These are phyloP conservation scores for Coprinellus micaceus DNA, from an alignment of 768 basidiomycete genomes.

Conservation along the genomic window DNA sequence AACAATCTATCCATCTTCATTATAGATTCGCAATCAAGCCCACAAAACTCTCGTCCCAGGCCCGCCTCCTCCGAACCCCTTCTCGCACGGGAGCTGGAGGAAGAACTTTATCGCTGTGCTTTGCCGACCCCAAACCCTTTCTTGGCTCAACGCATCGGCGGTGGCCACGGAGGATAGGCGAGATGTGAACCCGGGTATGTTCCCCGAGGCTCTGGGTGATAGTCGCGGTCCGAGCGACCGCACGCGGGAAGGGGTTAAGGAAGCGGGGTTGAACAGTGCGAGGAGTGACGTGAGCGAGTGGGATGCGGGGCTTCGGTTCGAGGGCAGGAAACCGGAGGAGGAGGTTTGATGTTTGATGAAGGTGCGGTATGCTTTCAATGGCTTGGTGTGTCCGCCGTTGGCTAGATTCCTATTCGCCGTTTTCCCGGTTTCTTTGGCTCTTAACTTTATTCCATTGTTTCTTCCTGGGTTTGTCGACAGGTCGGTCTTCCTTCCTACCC, in stretches of 20 bases:
- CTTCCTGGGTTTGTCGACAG: background rate
- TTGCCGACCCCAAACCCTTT: constrained; percentile 75
- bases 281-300: constrained; percentile 4
- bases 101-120: constrained; percentile 72
- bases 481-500: background rate
- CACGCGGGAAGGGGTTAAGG: constrained; percentile 13
- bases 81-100: constrained; percentile 74
- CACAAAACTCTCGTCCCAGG: constrained; percentile 66
- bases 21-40: constrained; percentile 80
- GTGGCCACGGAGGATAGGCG: constrained; percentile 70
- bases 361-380: background rate
- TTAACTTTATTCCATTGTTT: background rate
- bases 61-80: constrained; percentile 76
- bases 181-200: constrained; percentile 65
- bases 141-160: constrained; percentile 69
- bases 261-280: background rate
- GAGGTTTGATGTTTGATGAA: background rate
- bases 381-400: constrained; percentile 1
- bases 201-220: constrained; percentile 12
- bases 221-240: background rate
- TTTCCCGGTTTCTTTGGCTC: background rate
- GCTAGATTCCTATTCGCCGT: background rate
- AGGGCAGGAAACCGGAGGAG: background rate
- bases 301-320: background rate
- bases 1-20: background rate